Evolutionary conservation across 1,284 basidiomycete genomes (phyloP), one percentile per base, ranked within the genome.

Genomic region (Boletus sp.): DNA sequence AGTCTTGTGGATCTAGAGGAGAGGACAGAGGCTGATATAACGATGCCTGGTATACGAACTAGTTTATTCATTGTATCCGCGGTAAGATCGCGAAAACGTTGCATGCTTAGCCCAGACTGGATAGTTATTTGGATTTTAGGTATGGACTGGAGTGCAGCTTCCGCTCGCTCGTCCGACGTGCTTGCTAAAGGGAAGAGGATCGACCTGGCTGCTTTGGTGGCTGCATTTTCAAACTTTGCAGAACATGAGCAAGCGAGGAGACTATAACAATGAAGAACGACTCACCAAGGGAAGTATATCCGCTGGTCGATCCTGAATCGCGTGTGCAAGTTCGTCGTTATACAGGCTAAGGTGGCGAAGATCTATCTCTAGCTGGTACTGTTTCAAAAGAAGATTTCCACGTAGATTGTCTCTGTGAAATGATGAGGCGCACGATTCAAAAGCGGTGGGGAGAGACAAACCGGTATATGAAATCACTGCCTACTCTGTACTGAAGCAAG

Each of bases 21-120:
- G 19, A 98, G 81, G 8, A 94, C 88, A 5, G 94, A 96, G 1
- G 96, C 89, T 32, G 94, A 95, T 65, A 99, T 97, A 64, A 99
- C 94, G 61, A 99, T 99, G 27, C 96, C 96, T 1, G 96, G 96
- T 35, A 99, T 82, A 53, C 96, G 88, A 29, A 99, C 95, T 35
- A 99, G 84, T 60, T 91, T 94, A 61, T 94, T 94, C 76, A 98
- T 90, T 23, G 88, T 94, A 58, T 94, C 82, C 5, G 96, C 95
- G 51, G 86, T 88, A 36, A 97, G 80, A 46, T 96, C 91, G 41
- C 96, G 84, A 71, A 99, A 98, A 63, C 92, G 91, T 52, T 91
- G 82, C 71, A 99, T 79, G 69, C 96, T 96, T 55, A 94, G 79
- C 8, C 88, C 88, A 16, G 91, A 94, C 60, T 81, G 84, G 32